phyloP scores from a whole-genome alignment of 1,139 yeast genomes.

The Candida sanyaensis region DNA sequence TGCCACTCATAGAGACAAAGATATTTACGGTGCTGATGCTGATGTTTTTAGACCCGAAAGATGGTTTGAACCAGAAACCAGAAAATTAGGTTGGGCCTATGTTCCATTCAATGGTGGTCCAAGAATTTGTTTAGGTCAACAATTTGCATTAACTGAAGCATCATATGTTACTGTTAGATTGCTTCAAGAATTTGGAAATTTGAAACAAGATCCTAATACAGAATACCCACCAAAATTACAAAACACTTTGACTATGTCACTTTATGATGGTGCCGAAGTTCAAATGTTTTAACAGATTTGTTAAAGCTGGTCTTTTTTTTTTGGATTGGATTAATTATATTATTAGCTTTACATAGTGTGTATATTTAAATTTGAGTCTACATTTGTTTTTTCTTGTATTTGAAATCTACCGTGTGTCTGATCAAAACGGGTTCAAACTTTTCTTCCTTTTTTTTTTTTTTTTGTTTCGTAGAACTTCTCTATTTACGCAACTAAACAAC shows the following conservation, averaged over 20 bases:
- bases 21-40: slow-evolving; percentile 50
- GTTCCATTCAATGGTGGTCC: slow-evolving; percentile 50
- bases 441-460: not conserved
- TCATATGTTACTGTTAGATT: slow-evolving; percentile 29
- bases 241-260: slow-evolving; percentile 32
- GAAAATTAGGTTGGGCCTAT: slow-evolving; percentile 44
- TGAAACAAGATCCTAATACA: slow-evolving; percentile 15
- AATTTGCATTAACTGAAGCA: slow-evolving; percentile 48
- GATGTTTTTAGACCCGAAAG: slow-evolving; percentile 48
- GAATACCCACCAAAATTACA: slow-evolving; percentile 32
- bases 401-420: not conserved
- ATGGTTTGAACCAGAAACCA: slow-evolving; percentile 33
- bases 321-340: not conserved
- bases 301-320: not conserved
- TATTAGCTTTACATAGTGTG: not conserved
- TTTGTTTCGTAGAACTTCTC: not conserved
- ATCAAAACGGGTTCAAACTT: not conserved
- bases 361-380: not conserved
- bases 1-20: slow-evolving; percentile 40
- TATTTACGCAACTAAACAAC: not conserved
- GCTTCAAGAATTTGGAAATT: slow-evolving; percentile 37
- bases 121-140: slow-evolving; percentile 47
- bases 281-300: slow-evolving; percentile 6
- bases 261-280: slow-evolving; percentile 23
- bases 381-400: not conserved